Evolutionary conservation across 768 basidiomycete species (phyloP), one percentile per base, ranked within the genome.

Genomic region (Gymnopilus junonius): DNA sequence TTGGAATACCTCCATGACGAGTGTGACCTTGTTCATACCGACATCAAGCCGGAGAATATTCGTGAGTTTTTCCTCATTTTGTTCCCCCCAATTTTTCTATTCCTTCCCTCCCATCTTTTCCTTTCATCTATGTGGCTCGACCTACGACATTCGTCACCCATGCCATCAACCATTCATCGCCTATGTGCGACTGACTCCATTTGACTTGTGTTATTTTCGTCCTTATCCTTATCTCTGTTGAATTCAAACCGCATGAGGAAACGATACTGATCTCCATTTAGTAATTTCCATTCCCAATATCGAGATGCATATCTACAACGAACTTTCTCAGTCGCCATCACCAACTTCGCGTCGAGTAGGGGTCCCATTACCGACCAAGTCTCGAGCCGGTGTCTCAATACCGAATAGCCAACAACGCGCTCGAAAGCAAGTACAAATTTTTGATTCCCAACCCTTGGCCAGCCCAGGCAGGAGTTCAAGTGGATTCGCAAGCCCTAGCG

Each of bases 21-120:
- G 75, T 96, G 94, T 75, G 88, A 93, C 71, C 85, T 97, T 40
- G 93, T 96, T 27, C 95, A 97, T 72, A 97, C 95, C 21, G 92
- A 93, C 68, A 90, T 96, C 62, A 96, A 97, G 76, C 95, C 95
- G 59, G 95, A 97, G 82, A 97, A 97, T 73, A 94, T 97, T 63
- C 80, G 95, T 96, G 72, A 82, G 94, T 82, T 12, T 62, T 64
- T 53, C 39, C 62, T 25, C 43, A 45, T 40, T 53, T 59, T 61
- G 53, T 27, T 58, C 42, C 57, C 61, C 56, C 29, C 27, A 23
- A 32, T 35, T 43, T 53, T 40, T 59, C n/a, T 58, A 59, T 42
- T 61, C 42, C 27, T 29, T 46, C 48, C 45, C 58, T 54, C 65
- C 54, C 45, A n/a, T n/a, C 27, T 29, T 58, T 60, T 50, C 61